Evolutionary conservation across 371 early-diverging fungal genomes (phyloP).

Genomic region (Syncephalastrum contaminatum): DNA sequence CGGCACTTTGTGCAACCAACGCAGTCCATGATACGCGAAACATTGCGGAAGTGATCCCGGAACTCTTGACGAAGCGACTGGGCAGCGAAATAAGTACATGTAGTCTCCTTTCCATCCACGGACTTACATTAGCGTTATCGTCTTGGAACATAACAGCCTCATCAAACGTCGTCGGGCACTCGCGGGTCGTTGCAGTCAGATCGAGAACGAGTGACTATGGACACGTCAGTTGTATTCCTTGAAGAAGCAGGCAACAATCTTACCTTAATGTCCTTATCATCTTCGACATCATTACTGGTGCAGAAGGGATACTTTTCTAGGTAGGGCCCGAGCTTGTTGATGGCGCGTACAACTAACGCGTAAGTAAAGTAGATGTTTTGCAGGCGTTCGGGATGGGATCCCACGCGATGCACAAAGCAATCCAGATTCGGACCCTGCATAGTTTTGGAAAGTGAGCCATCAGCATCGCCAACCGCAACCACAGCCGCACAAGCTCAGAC

Average conservation of each 20-base stretch:
- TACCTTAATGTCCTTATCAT: conserved; percentile 55
- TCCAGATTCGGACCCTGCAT: conserved; percentile 75
- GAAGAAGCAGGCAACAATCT: neutral
- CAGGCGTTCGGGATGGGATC: conserved; percentile 86
- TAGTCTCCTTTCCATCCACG: neutral
- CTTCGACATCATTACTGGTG: conserved; percentile 49
- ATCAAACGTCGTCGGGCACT: conserved; percentile 83
- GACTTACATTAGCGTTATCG: conserved; percentile 33
- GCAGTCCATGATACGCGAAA: conserved; percentile 97
- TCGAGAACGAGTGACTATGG: conserved; percentile 54
- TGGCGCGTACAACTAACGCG: conserved; percentile 80
- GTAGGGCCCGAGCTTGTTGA: conserved; percentile 81
- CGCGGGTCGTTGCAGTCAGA: conserved; percentile 55
- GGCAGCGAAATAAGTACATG: neutral
- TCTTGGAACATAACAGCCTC: conserved; percentile 81
- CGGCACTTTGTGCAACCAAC: conserved; percentile 98
- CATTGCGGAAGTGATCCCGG: conserved; percentile 91
- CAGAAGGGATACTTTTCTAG: conserved; percentile 71
- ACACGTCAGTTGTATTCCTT: neutral
- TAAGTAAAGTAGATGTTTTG: conserved; percentile 94
- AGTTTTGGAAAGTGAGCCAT: neutral
- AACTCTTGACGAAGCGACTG: conserved; percentile 76
- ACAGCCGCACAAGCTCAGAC: conserved; percentile 3
- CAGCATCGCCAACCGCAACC: neutral
- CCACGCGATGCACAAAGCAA: conserved; percentile 88